A percentile compares a stretch with the other conserved stretches of the same genome.
Evolutionary conservation across 345 rosid genomes (phyloP).

Genomic region (Pugionium dolabratum): DNA sequence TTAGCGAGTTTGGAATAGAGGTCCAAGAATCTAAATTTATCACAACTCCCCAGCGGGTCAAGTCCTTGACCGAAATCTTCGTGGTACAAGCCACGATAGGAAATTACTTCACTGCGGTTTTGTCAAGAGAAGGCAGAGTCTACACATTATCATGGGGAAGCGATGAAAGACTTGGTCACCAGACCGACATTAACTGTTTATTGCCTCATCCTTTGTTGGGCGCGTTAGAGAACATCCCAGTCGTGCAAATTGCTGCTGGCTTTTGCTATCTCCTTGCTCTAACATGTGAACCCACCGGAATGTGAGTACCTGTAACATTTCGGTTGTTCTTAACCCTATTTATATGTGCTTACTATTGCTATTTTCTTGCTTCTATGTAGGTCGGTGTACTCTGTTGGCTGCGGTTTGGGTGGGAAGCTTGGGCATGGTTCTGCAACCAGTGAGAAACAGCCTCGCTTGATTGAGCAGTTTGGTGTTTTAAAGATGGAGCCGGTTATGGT

Average conservation of each 20-base stretch:
- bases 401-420: conserved; percentile 97
- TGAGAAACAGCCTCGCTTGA: conserved; percentile 86
- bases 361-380: conserved; percentile 40
- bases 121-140: conserved; percentile 94
- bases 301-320: conserved; percentile 58
- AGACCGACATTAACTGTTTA: conserved; percentile 65
- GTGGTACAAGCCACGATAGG: conserved; percentile 94
- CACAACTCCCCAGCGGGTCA: conserved; percentile 72
- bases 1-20: conserved; percentile 65
- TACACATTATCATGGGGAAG: conserved; percentile 93
- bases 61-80: conserved; percentile 74
- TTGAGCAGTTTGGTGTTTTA: conserved; percentile 69
- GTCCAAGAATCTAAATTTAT: conserved; percentile 63
- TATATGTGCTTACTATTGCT: conserved; percentile 16
- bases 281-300: conserved; percentile 87
- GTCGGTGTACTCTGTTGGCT: conserved; percentile 97
- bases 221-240: conserved; percentile 78
- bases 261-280: conserved; percentile 93
- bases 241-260: conserved; percentile 94
- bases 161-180: conserved; percentile 80
- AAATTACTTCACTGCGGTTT: conserved; percentile 84
- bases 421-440: conserved; percentile 79
- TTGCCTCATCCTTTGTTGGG: conserved; percentile 87
- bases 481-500: conserved; percentile 85
- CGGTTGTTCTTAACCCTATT: background rate